Evolutionary conservation across 75 land plant genomes (phyloP), one percentile per base, ranked within the genome.

Genomic region (Adiantum capillusveneris): DNA sequence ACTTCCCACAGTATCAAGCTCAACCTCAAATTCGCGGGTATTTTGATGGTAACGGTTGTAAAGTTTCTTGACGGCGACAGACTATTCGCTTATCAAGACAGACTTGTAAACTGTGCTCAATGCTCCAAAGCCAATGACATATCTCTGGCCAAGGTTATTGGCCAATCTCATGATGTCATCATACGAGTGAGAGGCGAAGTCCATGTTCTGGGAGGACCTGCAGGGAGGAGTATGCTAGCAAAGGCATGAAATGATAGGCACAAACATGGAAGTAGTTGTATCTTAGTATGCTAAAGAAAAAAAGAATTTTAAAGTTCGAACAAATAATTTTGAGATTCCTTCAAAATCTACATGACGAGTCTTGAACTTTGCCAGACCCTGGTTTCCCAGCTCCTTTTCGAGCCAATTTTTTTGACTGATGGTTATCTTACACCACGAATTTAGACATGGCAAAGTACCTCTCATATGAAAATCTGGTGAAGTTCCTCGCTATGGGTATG

Each of bases 71-170:
- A 90, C 78, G 51, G 96, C 96, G 60, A 90, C 80, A 11, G 87
- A 57, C 58, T 82, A 78, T 60, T 79, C 75, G 64, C 71, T 83
- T 69, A 81, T 90, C 50, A 86, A 57, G 0, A 63, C 62, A 57
- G 90, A 90, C 54, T 86, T 85, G 68, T 89, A 89, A 0, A 89
- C 95, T 7, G 81, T 89, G 64, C 89, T 85, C 9, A 89, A 85
- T 25, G 85, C 95, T 31, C 95, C 95, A 60, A 75, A 77, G 9
- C 95, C 95, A 20, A 85, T 74, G 1, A 85, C 76, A 63, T 78
- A 82, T 55, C 81, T 79, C 73, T 89, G 89, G 50, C 69, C 85
- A 29, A 89, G 63, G 68, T 85, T 85, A 22, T 89, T 89, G 37
- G 95, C 85, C 29, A 77, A 43, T 51, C 95, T 66, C 84, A 85